Conservation (phyloP, 768 basidiomycete genomes). For the Heimioporus sp. region DNA sequence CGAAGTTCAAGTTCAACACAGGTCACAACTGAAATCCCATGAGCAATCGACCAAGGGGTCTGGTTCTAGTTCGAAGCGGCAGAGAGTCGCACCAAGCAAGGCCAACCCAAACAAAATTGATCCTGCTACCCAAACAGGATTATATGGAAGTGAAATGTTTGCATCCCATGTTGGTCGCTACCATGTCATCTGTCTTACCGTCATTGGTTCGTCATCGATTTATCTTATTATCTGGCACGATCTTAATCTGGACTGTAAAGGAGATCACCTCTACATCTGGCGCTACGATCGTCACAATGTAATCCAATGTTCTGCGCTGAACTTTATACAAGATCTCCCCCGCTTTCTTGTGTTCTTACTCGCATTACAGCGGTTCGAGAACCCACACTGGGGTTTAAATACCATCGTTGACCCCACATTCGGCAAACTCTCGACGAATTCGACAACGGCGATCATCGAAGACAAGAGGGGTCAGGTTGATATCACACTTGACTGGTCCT, state of each 20-base stretch:
- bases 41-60: no score
- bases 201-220: background rate
- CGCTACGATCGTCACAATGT: background rate
- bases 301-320: conserved; percentile 8
- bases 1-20: no score
- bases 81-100: background rate
- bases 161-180: conserved; percentile 5
- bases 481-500: background rate
- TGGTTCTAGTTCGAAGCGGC: background rate
- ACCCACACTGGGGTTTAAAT: conserved; percentile 9
- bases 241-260: background rate
- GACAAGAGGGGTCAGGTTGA: background rate
- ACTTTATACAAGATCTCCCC: conserved; percentile 11
- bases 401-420: background rate
- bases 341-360: conserved; percentile 7
- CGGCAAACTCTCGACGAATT: background rate
- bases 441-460: no score
- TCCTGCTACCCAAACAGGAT: background rate
- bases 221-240: background rate
- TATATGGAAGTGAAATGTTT: conserved; percentile 1
- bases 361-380: conserved; percentile 6
- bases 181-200: background rate
- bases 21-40: no score
- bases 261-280: background rate
- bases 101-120: background rate